These are phyloP conservation scores for Alternaria sp. DNA, from an alignment of 2,329 filamentous ascomycete species.

Conservation along the genomic window DNA sequence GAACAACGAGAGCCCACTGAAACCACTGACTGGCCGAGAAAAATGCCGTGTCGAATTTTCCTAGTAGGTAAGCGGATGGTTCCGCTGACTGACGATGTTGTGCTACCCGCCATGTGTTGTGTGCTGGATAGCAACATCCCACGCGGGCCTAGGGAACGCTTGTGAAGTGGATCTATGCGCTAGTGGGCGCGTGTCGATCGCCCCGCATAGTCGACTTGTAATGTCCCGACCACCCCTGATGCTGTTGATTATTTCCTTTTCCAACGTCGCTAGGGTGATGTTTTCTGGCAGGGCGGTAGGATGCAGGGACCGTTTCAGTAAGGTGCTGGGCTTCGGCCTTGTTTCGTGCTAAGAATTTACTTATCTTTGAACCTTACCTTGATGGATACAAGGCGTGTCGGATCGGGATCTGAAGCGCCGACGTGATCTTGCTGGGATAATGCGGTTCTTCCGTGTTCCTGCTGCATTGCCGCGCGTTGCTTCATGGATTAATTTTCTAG, in stretches of 20 bases:
- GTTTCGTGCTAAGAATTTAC: slow-evolving; percentile 1
- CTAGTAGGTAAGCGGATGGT: slow-evolving; percentile 1
- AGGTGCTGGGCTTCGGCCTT: not conserved
- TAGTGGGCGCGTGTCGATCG: slow-evolving; percentile 7
- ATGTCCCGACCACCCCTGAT: slow-evolving; percentile 4
- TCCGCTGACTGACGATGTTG: slow-evolving; percentile 2
- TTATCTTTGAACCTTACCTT: not conserved
- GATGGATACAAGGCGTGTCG: not conserved
- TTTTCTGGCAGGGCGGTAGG: not conserved
- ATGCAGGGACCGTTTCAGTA: slow-evolving; percentile 1
- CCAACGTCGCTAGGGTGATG: not conserved
- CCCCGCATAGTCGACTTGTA: slow-evolving; percentile 8
- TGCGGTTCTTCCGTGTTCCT: not conserved
- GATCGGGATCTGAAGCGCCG: not conserved
- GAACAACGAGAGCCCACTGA: not conserved
- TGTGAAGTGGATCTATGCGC: not conserved
- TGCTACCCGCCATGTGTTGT: slow-evolving; percentile 6
- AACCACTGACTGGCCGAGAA: not conserved
- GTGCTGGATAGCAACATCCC: slow-evolving; percentile 2
- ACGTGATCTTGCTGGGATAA: not conserved
- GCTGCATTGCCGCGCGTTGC: not conserved
- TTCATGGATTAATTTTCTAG: not conserved
- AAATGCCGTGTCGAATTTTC: slow-evolving; percentile 5
- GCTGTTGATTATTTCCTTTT: slow-evolving; percentile 7
- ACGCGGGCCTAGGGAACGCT: slow-evolving; percentile 3